A percentile compares a stretch with the other conserved stretches of the same genome.
phyloP scores from a whole-genome alignment of 306 rosid species.

The Gynostemma pentaphyllum region DNA sequence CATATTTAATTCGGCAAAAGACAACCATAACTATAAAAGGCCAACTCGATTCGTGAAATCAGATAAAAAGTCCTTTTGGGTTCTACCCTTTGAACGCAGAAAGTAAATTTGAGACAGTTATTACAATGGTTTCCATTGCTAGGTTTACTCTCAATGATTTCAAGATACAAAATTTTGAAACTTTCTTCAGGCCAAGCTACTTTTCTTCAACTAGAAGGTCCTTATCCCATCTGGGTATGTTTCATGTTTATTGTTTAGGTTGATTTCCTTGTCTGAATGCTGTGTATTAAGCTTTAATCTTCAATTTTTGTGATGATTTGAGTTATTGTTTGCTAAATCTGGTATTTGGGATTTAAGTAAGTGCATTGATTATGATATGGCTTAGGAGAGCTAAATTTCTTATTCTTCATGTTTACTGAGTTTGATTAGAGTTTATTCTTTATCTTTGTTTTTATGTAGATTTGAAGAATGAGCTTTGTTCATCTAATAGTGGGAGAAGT shows the following conservation, averaged over 20 bases:
- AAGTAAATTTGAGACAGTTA: constrained; percentile 11
- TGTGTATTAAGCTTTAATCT: neutral
- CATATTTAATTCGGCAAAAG: too few relatives aligned
- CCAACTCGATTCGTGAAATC: neutral
- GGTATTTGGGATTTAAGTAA: neutral
- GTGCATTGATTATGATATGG: too few relatives aligned
- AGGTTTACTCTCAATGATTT: constrained; percentile 35
- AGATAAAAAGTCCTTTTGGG: neutral
- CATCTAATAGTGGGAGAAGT: constrained; percentile 28
- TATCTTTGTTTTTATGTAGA: constrained; percentile 19
- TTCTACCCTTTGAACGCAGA: neutral
- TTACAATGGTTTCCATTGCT: constrained; percentile 52
- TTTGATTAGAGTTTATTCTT: neutral
- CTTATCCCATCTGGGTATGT: constrained; percentile 38
- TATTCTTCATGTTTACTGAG: neutral
- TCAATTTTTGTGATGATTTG: neutral
- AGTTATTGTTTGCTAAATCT: neutral
- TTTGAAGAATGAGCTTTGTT: constrained; percentile 20
- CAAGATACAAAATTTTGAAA: constrained; percentile 16
- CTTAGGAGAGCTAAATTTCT: too few relatives aligned
- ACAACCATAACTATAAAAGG: neutral
- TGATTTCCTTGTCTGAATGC: neutral
- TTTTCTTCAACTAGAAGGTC: constrained; percentile 20
- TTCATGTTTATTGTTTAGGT: neutral
- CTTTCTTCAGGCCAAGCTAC: constrained; percentile 20